Evolutionary conservation across 2,329 filamentous ascomycete species (phyloP).

Genomic region (Leptographium radiaticola): DNA sequence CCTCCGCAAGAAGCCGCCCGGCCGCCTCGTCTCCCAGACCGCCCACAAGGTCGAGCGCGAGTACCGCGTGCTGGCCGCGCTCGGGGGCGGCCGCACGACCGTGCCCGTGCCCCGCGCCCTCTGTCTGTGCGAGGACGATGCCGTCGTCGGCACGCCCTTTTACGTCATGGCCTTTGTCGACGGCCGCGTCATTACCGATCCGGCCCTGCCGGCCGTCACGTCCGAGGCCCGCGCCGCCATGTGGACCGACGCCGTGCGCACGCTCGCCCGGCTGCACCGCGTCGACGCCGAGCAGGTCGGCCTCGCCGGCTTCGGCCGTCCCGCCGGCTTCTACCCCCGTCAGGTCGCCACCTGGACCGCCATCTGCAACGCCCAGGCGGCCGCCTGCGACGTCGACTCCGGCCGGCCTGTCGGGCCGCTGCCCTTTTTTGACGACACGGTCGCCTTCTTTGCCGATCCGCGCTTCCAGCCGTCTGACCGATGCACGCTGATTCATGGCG

Average conservation of each 20-base stretch:
- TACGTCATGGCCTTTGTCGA: conserved; percentile 97
- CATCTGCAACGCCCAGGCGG: conserved; percentile 67
- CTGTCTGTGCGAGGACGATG: conserved; percentile 72
- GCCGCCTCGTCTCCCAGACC: conserved; percentile 79
- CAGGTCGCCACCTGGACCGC: conserved; percentile 74
- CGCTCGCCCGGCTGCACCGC: conserved; percentile 74
- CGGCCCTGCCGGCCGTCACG: conserved; percentile 57
- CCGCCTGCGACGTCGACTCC: conserved; percentile 63
- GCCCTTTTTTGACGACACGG: conserved; percentile 70
- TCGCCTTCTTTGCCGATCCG: conserved; percentile 62
- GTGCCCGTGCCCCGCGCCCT: conserved; percentile 78
- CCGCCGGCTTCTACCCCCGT: conserved; percentile 66
- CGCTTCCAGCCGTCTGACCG: conserved; percentile 62
- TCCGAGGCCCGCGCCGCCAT: conserved; percentile 51
- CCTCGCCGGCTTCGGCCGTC: conserved; percentile 60
- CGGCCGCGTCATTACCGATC: conserved; percentile 86
- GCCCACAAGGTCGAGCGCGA: conserved; percentile 96
- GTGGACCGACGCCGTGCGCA: conserved; percentile 76
- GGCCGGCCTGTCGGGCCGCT: conserved; percentile 65
- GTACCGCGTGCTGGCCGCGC: conserved; percentile 76
- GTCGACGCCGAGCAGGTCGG: conserved; percentile 55
- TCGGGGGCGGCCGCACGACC: conserved; percentile 49
- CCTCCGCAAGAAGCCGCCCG: conserved; percentile 96
- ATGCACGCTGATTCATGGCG: conserved; percentile 74
- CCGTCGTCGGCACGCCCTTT: conserved; percentile 77